phyloP scores from a whole-genome alignment of 202 grass and related monocot genomes.

The Hordeum pubiflorum region DNA sequence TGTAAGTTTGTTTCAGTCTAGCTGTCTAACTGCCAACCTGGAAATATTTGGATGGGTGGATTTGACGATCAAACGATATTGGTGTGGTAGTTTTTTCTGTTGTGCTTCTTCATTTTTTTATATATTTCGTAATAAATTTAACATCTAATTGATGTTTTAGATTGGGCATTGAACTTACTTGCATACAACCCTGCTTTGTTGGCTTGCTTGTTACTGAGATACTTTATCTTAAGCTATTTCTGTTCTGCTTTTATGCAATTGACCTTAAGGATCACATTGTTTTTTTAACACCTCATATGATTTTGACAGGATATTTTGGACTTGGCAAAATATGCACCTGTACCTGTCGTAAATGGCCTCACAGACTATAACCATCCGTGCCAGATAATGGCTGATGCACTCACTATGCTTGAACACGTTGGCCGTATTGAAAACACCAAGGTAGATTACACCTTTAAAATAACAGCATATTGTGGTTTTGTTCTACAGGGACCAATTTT shows the following conservation, averaged over 20 bases:
- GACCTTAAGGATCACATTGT: background rate
- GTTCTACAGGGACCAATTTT: background rate
- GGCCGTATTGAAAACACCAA: conserved; percentile 78
- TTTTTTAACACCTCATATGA: conserved; percentile 13
- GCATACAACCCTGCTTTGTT: background rate
- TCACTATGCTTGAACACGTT: conserved; percentile 88
- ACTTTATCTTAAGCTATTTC: background rate
- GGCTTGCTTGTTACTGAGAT: background rate
- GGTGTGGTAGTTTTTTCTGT: background rate
- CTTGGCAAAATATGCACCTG: conserved; percentile 76
- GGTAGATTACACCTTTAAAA: conserved; percentile 30
- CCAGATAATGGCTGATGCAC: conserved; percentile 99
- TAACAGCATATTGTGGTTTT: background rate
- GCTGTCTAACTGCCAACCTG: background rate
- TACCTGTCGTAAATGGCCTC: conserved; percentile 86
- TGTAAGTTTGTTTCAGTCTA: conserved; percentile 15
- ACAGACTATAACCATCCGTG: conserved; percentile 98
- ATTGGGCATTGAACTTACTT: background rate
- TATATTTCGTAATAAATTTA: background rate
- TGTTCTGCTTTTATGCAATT: background rate
- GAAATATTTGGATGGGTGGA: background rate
- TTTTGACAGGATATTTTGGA: conserved; percentile 90
- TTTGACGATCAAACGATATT: background rate
- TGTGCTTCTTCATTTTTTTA: background rate
- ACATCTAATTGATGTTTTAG: background rate